A percentile compares a stretch with the other conserved stretches of the same genome.
Conservation (phyloP, 208 protist species). For the Lotmaria passim region DNA sequence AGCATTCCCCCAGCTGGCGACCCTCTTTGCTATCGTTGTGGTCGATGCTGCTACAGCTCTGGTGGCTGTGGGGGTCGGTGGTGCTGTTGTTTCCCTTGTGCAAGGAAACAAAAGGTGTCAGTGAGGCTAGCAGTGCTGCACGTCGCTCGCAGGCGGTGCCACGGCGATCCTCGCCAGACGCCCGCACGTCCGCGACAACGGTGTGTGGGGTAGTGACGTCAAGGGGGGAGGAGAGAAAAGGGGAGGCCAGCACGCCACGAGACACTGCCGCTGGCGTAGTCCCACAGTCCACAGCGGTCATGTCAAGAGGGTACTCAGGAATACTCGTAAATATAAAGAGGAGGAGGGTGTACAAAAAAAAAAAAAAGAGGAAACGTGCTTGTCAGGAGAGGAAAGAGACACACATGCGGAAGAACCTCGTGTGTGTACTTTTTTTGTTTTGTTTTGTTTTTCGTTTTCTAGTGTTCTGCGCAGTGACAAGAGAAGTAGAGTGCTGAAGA, state of each 20-base stretch:
- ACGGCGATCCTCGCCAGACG: neutral
- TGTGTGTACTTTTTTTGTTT: no score
- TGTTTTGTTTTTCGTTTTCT: no score
- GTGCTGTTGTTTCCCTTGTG: neutral
- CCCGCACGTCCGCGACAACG: neutral
- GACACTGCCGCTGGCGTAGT: neutral
- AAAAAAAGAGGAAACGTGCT: neutral
- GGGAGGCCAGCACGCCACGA: neutral
- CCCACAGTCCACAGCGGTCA: neutral
- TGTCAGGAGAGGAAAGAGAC: neutral
- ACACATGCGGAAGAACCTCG: neutral
- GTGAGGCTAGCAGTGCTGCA: neutral
- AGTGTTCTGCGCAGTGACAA: no score
- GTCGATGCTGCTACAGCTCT: neutral
- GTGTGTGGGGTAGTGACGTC: constrained; percentile 7
- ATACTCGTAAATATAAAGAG: neutral
- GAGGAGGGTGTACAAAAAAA: neutral
- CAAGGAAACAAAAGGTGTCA: no score
- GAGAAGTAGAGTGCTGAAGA: no score
- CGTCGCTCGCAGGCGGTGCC: neutral
- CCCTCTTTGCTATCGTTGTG: neutral
- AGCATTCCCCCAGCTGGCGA: neutral
- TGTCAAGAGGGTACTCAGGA: no score
- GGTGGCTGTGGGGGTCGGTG: neutral
- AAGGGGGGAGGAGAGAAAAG: neutral